Base-by-base conservation (phyloP, 2,329 filamentous ascomycete species). In the Ploettnerulaceae sp. region DNA sequence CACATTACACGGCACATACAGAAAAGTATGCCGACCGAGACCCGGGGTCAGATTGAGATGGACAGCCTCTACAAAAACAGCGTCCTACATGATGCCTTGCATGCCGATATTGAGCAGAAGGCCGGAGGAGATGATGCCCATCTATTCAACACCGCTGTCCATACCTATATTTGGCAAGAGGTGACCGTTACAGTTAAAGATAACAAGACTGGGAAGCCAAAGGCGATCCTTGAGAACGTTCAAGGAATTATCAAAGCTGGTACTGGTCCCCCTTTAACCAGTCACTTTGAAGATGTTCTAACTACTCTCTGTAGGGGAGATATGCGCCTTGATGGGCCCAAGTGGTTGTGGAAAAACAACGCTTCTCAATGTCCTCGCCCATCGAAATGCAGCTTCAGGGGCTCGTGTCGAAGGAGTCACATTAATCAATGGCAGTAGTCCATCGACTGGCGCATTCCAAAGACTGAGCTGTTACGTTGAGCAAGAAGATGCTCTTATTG, bases 401-500 rank as follows among this genome's bases (percentile, higher is more conserved):
- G 71, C 77, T 1, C 74, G 75, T 2, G 71, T 79, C 2, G 71
- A 71, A 5, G 77, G 78, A 12, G 63, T 70, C 3, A 70, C 81
- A 11, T 71, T 76, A 45, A 72, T 87, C 55, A 89, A 93, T 64
- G 84, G 84, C 22, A 63, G 61, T 2, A 59, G 66, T 3, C 67
- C 80, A 3, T 72, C 79, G 1, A 66, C 71, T 6, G 63, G 70
- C 6, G 69, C 70, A 0, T 84, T 91, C 56, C 77, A 79, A 14
- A 72, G 77, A 37, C 72, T 91, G 39, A 84, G 78, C 45, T 80
- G 80, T 36, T 94, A 89, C 61, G 89, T 94, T 17, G 89, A 95
- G 69, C 89, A 95, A 64, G 87, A 94, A 55, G 89, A 95, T 69
- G 83, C 86, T 1, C 72, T 94, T 9, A 84, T 91, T 40, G 89